Percentiles rank a stretch among this genome's conserved stretches.
These are phyloP conservation scores for Sphagnum contortum DNA, from an alignment of 225 moss, liverwort and hornwort species.

Conservation along the genomic window DNA sequence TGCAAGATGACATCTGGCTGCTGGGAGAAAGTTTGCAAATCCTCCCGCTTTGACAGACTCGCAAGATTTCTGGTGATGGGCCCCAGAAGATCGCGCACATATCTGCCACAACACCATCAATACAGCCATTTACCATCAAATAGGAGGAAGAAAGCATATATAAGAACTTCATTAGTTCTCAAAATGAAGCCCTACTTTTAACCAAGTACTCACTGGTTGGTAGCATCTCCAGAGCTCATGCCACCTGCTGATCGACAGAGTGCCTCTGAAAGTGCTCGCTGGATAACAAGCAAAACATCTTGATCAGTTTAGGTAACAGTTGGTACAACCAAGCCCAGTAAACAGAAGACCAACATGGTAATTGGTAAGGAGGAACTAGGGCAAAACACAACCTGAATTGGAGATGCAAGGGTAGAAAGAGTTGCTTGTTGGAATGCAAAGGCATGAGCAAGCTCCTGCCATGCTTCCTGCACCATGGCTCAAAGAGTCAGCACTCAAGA, in stretches of 20 bases:
- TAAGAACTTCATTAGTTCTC: not conserved
- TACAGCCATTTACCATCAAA: conserved; percentile 4
- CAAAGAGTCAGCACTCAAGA: not conserved
- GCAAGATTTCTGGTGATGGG: conserved; percentile 68
- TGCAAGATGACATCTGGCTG: conserved; percentile 91
- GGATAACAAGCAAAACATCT: conserved; percentile 9
- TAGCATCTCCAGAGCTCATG: conserved; percentile 92
- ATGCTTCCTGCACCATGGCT: conserved; percentile 59
- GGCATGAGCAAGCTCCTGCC: conserved; percentile 99
- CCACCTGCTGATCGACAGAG: conserved; percentile 97
- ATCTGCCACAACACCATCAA: conserved; percentile 31
- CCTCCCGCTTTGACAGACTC: conserved; percentile 65
- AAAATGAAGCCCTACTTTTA: not conserved
- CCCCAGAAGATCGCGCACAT: conserved; percentile 84
- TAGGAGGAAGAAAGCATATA: not conserved
- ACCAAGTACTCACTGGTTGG: conserved; percentile 72
- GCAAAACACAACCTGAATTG: conserved; percentile 62
- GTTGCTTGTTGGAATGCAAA: conserved; percentile 91
- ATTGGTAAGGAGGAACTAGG: not conserved
- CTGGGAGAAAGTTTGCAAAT: conserved; percentile 82
- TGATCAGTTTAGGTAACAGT: not conserved
- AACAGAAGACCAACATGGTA: not conserved
- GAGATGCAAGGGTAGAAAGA: conserved; percentile 66
- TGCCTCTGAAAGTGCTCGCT: conserved; percentile 95
- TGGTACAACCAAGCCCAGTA: not conserved